Percentiles rank a stretch among this genome's conserved stretches.
These are phyloP conservation scores for Petrea volubilis DNA, from an alignment of 257 asterid genomes.

Conservation along the genomic window DNA sequence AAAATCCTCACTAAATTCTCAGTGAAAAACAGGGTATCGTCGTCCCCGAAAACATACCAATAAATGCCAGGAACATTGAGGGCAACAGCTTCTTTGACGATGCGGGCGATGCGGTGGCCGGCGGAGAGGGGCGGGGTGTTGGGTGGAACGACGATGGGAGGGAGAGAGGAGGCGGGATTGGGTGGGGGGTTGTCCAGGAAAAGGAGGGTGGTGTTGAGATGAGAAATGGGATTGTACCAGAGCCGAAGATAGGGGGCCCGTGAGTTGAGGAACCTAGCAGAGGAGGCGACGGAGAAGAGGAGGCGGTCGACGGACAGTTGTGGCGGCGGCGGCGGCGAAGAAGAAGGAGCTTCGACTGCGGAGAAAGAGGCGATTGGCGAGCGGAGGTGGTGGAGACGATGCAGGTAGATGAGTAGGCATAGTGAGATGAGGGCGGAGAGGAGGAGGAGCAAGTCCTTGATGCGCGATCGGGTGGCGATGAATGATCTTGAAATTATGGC, in stretches of 20 bases:
- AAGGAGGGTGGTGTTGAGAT: conserved; percentile 55
- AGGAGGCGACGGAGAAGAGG: conserved; percentile 70
- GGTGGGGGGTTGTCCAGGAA: conserved; percentile 54
- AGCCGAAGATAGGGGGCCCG: conserved; percentile 61
- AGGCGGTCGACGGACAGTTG: conserved; percentile 43
- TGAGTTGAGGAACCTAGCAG: conserved; percentile 51
- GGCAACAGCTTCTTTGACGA: conserved; percentile 56
- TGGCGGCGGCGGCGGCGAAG: conserved; percentile 5
- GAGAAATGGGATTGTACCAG: conserved; percentile 68
- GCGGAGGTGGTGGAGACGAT: conserved; percentile 37
- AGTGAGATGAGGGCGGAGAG: conserved; percentile 48
- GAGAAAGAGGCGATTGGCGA: conserved; percentile 28
- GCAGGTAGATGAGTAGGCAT: conserved; percentile 48
- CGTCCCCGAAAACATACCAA: conserved; percentile 84
- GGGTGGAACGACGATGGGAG: conserved; percentile 52
- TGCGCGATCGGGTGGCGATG: conserved; percentile 39
- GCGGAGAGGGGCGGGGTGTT: conserved; percentile 40
- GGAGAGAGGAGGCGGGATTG: conserved; percentile 32
- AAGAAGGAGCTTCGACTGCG: conserved; percentile 17
- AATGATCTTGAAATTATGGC: conserved; percentile 20
- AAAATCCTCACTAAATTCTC: conserved; percentile 59
- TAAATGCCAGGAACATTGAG: conserved; percentile 40
- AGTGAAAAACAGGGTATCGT: conserved; percentile 64
- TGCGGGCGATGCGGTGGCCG: conserved; percentile 71
- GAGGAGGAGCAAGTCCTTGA: conserved; percentile 53